phyloP scores from a whole-genome alignment of 2,329 filamentous ascomycete species.

The Colletotrichum acutatum region DNA sequence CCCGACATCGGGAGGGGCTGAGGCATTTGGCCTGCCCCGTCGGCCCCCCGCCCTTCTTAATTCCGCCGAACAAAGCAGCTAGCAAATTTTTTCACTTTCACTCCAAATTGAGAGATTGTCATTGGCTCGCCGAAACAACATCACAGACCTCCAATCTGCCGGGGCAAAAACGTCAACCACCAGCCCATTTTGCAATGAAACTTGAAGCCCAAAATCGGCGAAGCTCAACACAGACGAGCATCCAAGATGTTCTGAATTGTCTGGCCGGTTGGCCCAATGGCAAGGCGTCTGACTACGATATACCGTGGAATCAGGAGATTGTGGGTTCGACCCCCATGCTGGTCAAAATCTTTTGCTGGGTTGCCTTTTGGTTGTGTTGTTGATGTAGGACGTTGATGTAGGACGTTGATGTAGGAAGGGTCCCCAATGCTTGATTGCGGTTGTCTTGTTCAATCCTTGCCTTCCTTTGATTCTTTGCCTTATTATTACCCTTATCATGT shows the following conservation, averaged over 20 bases:
- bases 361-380: too few species aligned
- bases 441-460: too few species aligned
- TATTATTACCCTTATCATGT: too few species aligned
- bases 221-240: not conserved
- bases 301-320: constrained; percentile 35
- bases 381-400: too few species aligned
- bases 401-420: too few species aligned
- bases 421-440: too few species aligned
- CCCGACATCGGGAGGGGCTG: constrained; percentile 9
- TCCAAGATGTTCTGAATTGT: not conserved
- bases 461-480: too few species aligned
- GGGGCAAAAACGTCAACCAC: too few species aligned
- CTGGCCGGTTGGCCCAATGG: constrained; percentile 48
- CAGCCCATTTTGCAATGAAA: rapidly evolving
- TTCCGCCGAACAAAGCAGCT: not conserved
- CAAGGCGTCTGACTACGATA: constrained; percentile 56
- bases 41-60: not conserved
- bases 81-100: not conserved
- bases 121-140: not conserved
- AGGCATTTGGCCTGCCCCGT: not conserved
- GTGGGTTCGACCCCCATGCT: constrained; percentile 36
- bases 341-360: constrained; percentile 14
- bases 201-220: not conserved
- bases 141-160: not conserved
- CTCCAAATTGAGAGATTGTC: not conserved